Evolutionary conservation across 495 filamentous ascomycete genomes (phyloP), one percentile per base, ranked within the genome.

Genomic region (Penicillium canariense): DNA sequence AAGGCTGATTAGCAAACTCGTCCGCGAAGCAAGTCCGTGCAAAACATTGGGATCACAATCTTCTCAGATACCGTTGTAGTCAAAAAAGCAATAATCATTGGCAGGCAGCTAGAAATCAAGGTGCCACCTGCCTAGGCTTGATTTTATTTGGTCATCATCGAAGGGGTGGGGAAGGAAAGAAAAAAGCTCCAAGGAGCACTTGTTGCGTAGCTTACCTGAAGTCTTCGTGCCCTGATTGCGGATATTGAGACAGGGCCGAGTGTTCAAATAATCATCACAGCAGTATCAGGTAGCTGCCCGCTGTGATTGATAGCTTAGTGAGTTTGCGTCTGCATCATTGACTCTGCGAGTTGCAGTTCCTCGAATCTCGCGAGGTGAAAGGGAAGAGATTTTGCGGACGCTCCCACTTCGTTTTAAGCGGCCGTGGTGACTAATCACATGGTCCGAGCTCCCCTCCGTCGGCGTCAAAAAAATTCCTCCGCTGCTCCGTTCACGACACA

Each of bases 11-110:
- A 69, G 67, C 61, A 42, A 56, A 54, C 40, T 59, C 54, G 60
- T 53, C 43, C 38, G 8, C 12, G 7, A 49, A 43, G 18, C 43
- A 58, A 38, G 46, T 50, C 22, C 23, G 48, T 48, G 45, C 35
- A 22, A 48, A 30, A 55, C 32, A 43, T 52, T 38, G 39, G 53
- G 44, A 47, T 44, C 27, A 27, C 34, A 25, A 44, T 74, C 74
- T 78, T 80, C 83, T 96, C 91, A 96, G 91, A 96, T 96, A 96
- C 91, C 91, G 91, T 96, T 95, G 91, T 96, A 96, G 91, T 96
- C 90, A 80, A 83, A 82, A 68, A 71, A 68, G 68, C 71, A 78
- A 76, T n/a, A n/a, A 79, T 81, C 91, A 96, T 78, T 65, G 87
- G 81, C 77, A 76, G 83, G 81, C 78, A 75, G 84, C 74, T 77